Evolutionary conservation across 805 yeast species (phyloP), one percentile per base, ranked within the genome.

Genomic region (Cyberlindnera sargentensis): DNA sequence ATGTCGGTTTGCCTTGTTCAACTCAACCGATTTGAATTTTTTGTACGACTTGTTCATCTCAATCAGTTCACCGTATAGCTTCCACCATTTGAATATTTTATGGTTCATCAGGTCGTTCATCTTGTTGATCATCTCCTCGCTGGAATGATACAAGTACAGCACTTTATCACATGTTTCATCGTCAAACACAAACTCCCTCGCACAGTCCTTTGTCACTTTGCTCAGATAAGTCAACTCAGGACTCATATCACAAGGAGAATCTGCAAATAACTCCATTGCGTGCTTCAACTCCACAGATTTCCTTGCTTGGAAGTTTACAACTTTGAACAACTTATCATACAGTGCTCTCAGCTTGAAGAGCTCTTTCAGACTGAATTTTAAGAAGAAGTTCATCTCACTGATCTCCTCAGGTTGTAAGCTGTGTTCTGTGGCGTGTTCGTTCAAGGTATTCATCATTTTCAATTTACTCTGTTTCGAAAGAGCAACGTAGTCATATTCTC

Each of bases 331-430:
- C 43, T 56, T 64, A 10, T 62, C 58, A 11, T 71, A 54, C 2
- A 49, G 34, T 3, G 37, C 46, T 20, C 58, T 53, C 44, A 67
- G 68, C 4, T 50, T 52, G 4, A 48, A 50, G 20, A 78, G 55
- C 49, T 78, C 81, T 8, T 62, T 60, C 24, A 60, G 43, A 0
- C 82, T 70, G 46, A 65, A 77, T 32, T 65, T 66, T 29, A 78
- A 48, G 49, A 79, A 79, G 31, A 67, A 66, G 39, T 68, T 72
- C 42, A 74, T 71, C 37, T 76, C 80, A 10, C 62, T 60, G 26
- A 70, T 56, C 39, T 67, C 67, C 33, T 69, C 71, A 4, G 65
- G 65, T 20, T 53, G 59, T 3, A 66, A 28, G 26, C 47, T 47
- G 27, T 53, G 40, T 3, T 46, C 47, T 23, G 46, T 48, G 23